Evolutionary conservation across 2,329 filamentous ascomycete genomes (phyloP).

Genomic region (Botryotinia globosa): DNA sequence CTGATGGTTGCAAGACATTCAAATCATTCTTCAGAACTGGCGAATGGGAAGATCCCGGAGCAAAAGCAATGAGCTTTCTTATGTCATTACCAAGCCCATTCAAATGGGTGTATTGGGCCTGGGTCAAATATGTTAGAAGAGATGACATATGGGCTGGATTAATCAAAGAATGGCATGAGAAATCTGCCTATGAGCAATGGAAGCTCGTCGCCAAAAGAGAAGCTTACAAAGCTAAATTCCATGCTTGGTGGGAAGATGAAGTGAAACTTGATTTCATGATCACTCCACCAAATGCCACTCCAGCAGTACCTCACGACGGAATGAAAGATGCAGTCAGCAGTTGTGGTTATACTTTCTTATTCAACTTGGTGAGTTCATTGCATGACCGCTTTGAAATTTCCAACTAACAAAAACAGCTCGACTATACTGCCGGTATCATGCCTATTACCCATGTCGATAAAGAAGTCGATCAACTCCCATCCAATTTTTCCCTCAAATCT

Average conservation of each 20-base stretch:
- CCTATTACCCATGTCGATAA: constrained; percentile 83
- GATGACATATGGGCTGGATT: constrained; percentile 78
- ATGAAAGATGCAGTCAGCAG: constrained; percentile 84
- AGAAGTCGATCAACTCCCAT: constrained; percentile 61
- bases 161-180: constrained; percentile 68
- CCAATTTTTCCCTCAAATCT: constrained; percentile 56
- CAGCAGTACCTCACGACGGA: constrained; percentile 79
- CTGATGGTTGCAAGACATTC: constrained; percentile 80
- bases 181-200: constrained; percentile 78
- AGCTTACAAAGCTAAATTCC: constrained; percentile 73
- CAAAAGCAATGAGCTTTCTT: constrained; percentile 69
- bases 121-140: constrained; percentile 76
- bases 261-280: constrained; percentile 74
- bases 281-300: constrained; percentile 84
- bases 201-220: constrained; percentile 75
- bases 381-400: not conserved
- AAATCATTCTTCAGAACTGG: constrained; percentile 71
- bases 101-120: constrained; percentile 84
- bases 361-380: constrained; percentile 66
- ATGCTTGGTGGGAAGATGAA: constrained; percentile 78
- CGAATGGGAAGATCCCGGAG: constrained; percentile 78
- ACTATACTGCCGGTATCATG: constrained; percentile 79
- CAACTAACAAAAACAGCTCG: constrained; percentile 53
- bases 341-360: constrained; percentile 91
- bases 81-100: constrained; percentile 70